These are phyloP conservation scores for Triangularia setosa DNA, from an alignment of 2,329 filamentous ascomycete genomes.

Conservation along the genomic window DNA sequence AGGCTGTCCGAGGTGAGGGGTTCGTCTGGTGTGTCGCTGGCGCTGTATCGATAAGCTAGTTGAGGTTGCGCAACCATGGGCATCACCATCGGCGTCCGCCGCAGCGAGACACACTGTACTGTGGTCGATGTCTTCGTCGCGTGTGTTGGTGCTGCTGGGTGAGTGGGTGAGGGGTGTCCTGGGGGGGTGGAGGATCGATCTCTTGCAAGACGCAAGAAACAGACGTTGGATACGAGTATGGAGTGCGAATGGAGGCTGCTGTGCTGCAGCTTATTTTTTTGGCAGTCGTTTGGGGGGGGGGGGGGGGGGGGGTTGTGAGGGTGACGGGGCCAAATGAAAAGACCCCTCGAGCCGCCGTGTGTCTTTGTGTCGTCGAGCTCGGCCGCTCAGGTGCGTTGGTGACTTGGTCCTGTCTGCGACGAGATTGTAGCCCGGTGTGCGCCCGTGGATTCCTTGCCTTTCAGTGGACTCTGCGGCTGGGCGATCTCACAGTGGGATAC, in stretches of 20 bases:
- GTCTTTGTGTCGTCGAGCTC: constrained; percentile 14
- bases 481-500: neutral
- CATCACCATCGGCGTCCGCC: constrained; percentile 19
- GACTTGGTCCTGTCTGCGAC: constrained; percentile 7
- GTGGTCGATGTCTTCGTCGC: constrained; percentile 5
- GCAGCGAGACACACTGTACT: neutral
- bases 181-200: neutral
- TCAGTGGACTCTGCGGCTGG: neutral
- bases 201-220: constrained; percentile 3
- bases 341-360: constrained; percentile 22
- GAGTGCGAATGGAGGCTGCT: constrained; percentile 5
- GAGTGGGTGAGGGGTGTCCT: constrained; percentile 7
- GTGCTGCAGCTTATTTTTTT: constrained; percentile 5
- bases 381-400: constrained; percentile 5
- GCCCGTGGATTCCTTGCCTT: neutral
- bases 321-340: constrained; percentile 23
- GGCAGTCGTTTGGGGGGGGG: neutral
- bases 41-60: constrained; percentile 23
- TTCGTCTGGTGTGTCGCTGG: constrained; percentile 12
- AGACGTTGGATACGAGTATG: neutral
- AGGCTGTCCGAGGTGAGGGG: constrained; percentile 17
- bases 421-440: constrained; percentile 6
- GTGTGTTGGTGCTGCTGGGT: neutral
- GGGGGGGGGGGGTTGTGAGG: neutral
- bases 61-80: constrained; percentile 9